Percentiles rank a stretch among this genome's conserved stretches.
These are phyloP conservation scores for Claviceps arundinis DNA, from an alignment of 2,329 filamentous ascomycete genomes.

Conservation along the genomic window DNA sequence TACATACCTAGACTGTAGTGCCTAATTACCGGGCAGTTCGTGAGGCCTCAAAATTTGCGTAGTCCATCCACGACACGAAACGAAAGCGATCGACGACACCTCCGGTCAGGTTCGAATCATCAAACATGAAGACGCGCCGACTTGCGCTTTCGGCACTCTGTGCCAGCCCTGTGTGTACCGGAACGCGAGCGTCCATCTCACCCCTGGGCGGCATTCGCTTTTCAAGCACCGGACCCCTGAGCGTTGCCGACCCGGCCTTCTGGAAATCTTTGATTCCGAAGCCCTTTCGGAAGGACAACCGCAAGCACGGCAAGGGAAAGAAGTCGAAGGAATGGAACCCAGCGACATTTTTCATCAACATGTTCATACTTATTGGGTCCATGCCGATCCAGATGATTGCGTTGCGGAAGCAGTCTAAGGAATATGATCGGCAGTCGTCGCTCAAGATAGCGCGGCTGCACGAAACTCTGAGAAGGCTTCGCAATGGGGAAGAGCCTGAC, in stretches of 20 bases:
- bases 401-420: conserved; percentile 60
- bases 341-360: conserved; percentile 68
- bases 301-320: conserved; percentile 25
- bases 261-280: conserved; percentile 61
- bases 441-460: conserved; percentile 62
- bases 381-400: conserved; percentile 90
- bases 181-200: neutral
- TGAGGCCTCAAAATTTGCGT: neutral
- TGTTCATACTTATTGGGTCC: conserved; percentile 79
- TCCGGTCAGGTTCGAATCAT: too few species aligned
- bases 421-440: conserved; percentile 63
- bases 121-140: conserved; percentile 8
- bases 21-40: too few species aligned
- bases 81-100: neutral
- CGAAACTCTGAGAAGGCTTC: conserved; percentile 60
- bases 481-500: conserved; percentile 65
- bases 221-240: conserved; percentile 30
- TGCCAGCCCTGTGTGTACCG: neutral
- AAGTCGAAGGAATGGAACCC: conserved; percentile 59
- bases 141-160: neutral
- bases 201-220: conserved; percentile 10
- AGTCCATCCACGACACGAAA: neutral
- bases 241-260: conserved; percentile 44
- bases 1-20: too few species aligned
- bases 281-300: conserved; percentile 37